Conservation (phyloP, 2,329 filamentous ascomycete genomes). For the Chlorencoelia australis region DNA sequence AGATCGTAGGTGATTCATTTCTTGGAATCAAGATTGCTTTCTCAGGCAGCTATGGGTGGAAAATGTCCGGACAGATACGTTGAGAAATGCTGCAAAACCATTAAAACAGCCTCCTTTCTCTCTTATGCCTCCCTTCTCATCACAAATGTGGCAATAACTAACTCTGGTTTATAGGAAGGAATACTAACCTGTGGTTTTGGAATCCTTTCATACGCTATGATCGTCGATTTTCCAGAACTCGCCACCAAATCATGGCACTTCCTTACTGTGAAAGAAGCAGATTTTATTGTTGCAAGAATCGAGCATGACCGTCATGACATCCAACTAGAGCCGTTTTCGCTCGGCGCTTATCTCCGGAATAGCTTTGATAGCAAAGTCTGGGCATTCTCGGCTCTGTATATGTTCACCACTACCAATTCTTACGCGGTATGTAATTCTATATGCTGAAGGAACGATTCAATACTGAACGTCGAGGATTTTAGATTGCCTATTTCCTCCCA, state of each 20-base stretch:
- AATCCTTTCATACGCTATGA: constrained; percentile 41
- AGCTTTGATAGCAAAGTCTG: constrained; percentile 45
- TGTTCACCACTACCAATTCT: constrained; percentile 58
- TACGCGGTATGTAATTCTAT: too few relatives aligned
- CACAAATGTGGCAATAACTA: too few relatives aligned
- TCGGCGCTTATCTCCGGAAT: constrained; percentile 33
- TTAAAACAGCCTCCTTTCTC: too few relatives aligned
- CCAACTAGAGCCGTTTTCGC: constrained; percentile 35
- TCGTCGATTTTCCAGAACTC: constrained; percentile 55
- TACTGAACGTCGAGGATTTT: too few relatives aligned
- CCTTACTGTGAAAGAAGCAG: constrained; percentile 39
- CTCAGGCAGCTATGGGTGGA: too few relatives aligned
- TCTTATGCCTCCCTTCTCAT: too few relatives aligned
- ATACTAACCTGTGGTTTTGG: constrained; percentile 44
- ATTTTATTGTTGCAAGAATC: constrained; percentile 45
- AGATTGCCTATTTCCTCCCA: constrained; percentile 71
- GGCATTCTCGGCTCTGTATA: constrained; percentile 50
- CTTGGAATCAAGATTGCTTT: too few relatives aligned
- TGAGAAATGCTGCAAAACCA: too few relatives aligned
- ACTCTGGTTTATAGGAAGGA: too few relatives aligned
- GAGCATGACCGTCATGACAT: constrained; percentile 47
- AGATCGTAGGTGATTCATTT: too few relatives aligned
- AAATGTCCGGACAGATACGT: too few relatives aligned
- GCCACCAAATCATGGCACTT: constrained; percentile 37
- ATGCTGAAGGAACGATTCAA: too few relatives aligned